These are phyloP conservation scores for Chloropicon primus DNA, from an alignment of 139 green algal genomes.

Conservation along the genomic window DNA sequence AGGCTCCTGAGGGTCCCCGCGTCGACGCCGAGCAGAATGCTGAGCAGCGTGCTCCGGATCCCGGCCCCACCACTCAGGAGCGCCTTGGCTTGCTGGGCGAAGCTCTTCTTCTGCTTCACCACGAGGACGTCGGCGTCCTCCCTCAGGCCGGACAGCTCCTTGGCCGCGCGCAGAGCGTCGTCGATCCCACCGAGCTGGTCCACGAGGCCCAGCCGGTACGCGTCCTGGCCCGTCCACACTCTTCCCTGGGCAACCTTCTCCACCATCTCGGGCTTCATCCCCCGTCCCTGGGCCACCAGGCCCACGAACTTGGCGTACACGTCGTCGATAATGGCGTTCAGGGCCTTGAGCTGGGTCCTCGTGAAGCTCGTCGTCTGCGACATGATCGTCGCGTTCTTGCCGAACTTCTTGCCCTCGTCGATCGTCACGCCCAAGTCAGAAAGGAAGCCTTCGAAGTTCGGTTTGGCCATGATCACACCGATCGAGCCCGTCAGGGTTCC, in stretches of 20 bases:
- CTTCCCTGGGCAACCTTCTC: slow-evolving; percentile 16
- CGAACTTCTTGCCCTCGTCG: slow-evolving; percentile 25
- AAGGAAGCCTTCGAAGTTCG: slow-evolving; percentile 6
- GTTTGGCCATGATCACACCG: slow-evolving; percentile 19
- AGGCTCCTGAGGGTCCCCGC: too few relatives aligned
- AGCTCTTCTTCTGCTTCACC: neutral
- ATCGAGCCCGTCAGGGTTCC: slow-evolving; percentile 11
- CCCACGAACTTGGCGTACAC: slow-evolving; percentile 14
- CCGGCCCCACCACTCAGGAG: too few relatives aligned
- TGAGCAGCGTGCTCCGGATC: too few relatives aligned
- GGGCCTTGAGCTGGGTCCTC: neutral
- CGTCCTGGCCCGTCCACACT: slow-evolving; percentile 14
- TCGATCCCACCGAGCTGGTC: slow-evolving; percentile 18
- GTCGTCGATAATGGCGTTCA: slow-evolving; percentile 11
- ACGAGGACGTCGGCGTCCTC: neutral
- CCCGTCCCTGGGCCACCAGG: slow-evolving; percentile 12
- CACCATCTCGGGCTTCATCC: neutral
- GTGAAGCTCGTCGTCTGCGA: slow-evolving; percentile 18
- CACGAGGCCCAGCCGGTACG: slow-evolving; percentile 14
- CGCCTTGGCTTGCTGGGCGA: neutral
- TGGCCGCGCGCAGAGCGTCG: neutral
- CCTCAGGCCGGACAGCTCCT: neutral
- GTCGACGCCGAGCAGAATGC: too few relatives aligned
- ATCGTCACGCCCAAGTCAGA: slow-evolving; percentile 18
- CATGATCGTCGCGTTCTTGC: slow-evolving; percentile 26